Evolutionary conservation across 345 rosid genomes (phyloP).

Genomic region (Schrenkiella parvula): DNA sequence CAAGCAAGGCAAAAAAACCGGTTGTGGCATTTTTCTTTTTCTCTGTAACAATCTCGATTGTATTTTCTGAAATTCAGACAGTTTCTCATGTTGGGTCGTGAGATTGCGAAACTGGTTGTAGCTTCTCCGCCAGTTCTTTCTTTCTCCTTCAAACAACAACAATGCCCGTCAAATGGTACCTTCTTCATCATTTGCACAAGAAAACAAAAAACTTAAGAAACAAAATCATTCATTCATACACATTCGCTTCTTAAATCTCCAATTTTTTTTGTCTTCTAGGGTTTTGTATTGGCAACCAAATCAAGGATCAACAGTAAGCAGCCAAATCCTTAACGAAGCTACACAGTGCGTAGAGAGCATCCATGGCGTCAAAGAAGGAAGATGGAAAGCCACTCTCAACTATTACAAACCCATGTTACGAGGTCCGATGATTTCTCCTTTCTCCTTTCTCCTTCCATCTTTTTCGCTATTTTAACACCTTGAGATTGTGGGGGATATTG

Average conservation of each 20-base stretch:
- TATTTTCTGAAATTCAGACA: too few species aligned
- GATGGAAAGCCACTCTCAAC: conserved; percentile 85
- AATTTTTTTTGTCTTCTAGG: conserved; percentile 38
- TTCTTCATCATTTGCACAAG: not conserved
- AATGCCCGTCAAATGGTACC: not conserved
- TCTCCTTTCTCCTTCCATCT: not conserved
- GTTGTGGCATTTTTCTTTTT: too few species aligned
- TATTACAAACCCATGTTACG: conserved; percentile 48
- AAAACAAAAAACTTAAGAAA: not conserved
- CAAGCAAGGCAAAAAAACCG: too few species aligned
- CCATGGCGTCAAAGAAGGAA: conserved; percentile 81
- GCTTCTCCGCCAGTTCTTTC: not conserved
- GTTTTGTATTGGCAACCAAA: conserved; percentile 94
- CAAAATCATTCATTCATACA: not conserved
- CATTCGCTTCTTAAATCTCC: not conserved
- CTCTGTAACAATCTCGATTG: too few species aligned
- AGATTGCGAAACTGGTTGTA: not conserved
- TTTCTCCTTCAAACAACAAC: not conserved
- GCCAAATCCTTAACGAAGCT: conserved; percentile 79
- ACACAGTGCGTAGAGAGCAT: conserved; percentile 80
- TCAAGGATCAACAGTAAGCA: conserved; percentile 74
- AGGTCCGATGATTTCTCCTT: not conserved
- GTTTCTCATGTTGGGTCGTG: not conserved
- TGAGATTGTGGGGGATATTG: not conserved
- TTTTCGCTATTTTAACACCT: not conserved